Percentiles rank a stretch among this genome's conserved stretches.
phyloP scores from a whole-genome alignment of 768 basidiomycete genomes.

The Podaxis pistillaris region DNA sequence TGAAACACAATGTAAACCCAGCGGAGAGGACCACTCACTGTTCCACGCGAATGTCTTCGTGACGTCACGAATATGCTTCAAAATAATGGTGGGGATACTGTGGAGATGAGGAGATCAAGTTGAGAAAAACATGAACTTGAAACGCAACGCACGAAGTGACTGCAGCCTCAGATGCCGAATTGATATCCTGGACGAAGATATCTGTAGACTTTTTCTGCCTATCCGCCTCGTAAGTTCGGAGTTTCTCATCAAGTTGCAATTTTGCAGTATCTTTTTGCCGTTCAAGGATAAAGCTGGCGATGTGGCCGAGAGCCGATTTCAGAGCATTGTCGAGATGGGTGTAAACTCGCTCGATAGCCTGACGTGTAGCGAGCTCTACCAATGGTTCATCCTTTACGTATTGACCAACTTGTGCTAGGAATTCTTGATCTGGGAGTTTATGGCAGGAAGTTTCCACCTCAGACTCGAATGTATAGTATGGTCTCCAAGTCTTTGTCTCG shows the following conservation, averaged over 20 bases:
- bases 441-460: background rate
- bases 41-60: background rate
- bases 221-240: background rate
- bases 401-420: background rate
- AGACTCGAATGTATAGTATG: background rate
- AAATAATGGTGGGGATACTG: background rate
- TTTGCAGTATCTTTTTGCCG: background rate
- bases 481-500: background rate
- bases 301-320: background rate
- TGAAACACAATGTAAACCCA: background rate
- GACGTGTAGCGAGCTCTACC: constrained; percentile 4
- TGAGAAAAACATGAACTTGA: background rate
- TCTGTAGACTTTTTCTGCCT: background rate
- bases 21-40: background rate
- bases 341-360: background rate
- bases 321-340: background rate
- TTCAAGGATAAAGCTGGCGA: background rate
- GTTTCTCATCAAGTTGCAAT: background rate
- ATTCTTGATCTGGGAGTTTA: background rate
- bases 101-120: background rate
- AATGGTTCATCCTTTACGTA: constrained; percentile 6
- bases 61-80: background rate
- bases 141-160: background rate
- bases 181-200: constrained; percentile 3
- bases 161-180: background rate